Conservation (phyloP, 2,329 filamentous ascomycete genomes). For the Ophiocordyceps robertsii region DNA sequence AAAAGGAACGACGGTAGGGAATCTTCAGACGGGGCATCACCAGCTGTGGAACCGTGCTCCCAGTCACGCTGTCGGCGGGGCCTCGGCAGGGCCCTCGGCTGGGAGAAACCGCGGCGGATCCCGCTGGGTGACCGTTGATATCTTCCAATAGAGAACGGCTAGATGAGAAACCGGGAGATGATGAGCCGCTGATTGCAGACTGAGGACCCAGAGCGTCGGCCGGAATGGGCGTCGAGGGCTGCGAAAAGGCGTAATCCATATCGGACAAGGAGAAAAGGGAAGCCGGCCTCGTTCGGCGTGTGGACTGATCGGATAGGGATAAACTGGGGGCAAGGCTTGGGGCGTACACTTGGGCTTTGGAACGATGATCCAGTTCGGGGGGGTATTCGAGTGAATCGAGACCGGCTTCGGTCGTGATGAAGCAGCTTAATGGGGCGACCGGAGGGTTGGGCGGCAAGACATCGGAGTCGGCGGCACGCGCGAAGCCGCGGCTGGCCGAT, state of each 20-base stretch:
- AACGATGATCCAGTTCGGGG: constrained; percentile 1
- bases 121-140: constrained; percentile 11
- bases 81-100: constrained; percentile 7
- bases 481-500: background rate
- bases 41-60: constrained; percentile 51
- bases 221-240: constrained; percentile 14
- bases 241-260: constrained; percentile 8
- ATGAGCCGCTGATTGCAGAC: constrained; percentile 30
- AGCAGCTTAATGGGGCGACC: constrained; percentile 16
- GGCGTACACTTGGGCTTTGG: constrained; percentile 10
- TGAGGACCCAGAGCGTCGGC: constrained; percentile 12
- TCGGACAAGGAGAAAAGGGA: constrained; percentile 3
- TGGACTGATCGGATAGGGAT: background rate
- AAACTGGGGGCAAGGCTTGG: constrained; percentile 4
- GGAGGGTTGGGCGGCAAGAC: constrained; percentile 5
- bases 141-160: constrained; percentile 25
- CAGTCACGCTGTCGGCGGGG: constrained; percentile 2
- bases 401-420: constrained; percentile 20
- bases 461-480: constrained; percentile 2
- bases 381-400: constrained; percentile 12
- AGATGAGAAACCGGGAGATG: constrained; percentile 38
- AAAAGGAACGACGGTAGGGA: constrained; percentile 80
- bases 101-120: constrained; percentile 9
- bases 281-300: background rate
- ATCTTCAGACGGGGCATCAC: constrained; percentile 95